Evolutionary conservation across 495 filamentous ascomycete genomes (phyloP).

Genomic region (Xylaria venustula): DNA sequence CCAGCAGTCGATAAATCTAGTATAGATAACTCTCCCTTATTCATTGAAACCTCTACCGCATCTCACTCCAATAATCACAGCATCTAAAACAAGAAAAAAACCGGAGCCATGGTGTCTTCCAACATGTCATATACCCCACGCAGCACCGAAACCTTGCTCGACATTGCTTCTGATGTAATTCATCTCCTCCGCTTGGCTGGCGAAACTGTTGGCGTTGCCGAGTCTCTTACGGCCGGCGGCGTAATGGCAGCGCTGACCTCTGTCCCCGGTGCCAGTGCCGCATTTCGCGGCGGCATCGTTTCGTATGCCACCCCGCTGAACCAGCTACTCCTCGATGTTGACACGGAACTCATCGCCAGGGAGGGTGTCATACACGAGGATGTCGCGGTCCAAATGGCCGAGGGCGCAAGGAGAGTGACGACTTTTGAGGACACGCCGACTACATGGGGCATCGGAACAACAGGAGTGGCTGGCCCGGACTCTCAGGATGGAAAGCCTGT

Average conservation of each 20-base stretch:
- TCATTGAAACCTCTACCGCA: neutral
- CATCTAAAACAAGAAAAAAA: neutral
- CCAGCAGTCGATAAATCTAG: neutral
- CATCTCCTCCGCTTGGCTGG: constrained; percentile 17
- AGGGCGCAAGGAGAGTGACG: constrained; percentile 21
- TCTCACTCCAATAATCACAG: neutral
- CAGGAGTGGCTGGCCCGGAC: constrained; percentile 30
- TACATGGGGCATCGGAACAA: constrained; percentile 32
- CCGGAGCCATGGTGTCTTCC: constrained; percentile 5
- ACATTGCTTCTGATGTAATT: constrained; percentile 23
- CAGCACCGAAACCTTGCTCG: constrained; percentile 19
- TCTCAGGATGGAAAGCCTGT: constrained; percentile 28
- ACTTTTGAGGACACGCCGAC: constrained; percentile 18
- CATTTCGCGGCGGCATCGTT: constrained; percentile 33
- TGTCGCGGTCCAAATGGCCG: constrained; percentile 34
- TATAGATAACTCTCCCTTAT: neutral
- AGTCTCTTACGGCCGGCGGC: constrained; percentile 32
- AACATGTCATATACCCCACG: constrained; percentile 3
- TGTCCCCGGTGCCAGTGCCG: constrained; percentile 27
- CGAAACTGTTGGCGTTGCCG: constrained; percentile 27
- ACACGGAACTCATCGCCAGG: constrained; percentile 25
- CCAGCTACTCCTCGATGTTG: constrained; percentile 22
- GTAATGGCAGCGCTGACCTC: constrained; percentile 29
- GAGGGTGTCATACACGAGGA: constrained; percentile 33
- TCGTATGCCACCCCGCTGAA: constrained; percentile 34